phyloP scores from a whole-genome alignment of 352 stramenopile genomes.

The Elongisporangium senticosum region DNA sequence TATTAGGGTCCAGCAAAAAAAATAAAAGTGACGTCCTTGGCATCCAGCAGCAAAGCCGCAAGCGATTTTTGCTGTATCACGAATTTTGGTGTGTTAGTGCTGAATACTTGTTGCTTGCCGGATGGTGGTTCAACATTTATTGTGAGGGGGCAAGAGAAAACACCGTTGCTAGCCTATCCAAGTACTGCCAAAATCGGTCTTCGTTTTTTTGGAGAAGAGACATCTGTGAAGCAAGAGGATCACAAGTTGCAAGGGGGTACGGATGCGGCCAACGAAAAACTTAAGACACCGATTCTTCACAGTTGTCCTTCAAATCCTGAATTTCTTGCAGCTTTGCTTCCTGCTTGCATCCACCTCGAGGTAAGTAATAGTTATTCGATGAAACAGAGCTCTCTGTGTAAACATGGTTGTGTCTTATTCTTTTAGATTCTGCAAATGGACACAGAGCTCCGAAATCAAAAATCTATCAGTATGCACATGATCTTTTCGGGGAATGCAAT shows the following conservation, averaged over 20 bases:
- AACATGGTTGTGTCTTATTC: not conserved
- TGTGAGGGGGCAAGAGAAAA: constrained; percentile 23
- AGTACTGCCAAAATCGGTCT: constrained; percentile 29
- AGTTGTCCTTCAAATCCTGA: constrained; percentile 25
- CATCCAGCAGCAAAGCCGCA: constrained; percentile 22
- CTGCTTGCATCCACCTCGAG: constrained; percentile 49
- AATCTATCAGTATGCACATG: constrained; percentile 48
- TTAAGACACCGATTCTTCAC: constrained; percentile 26
- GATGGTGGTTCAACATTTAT: constrained; percentile 30
- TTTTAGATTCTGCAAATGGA: constrained; percentile 60
- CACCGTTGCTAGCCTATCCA: constrained; percentile 42
- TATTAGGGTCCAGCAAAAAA: constrained; percentile 26
- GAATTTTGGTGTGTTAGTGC: constrained; percentile 43
- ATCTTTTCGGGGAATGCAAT: constrained; percentile 59
- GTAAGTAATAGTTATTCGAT: constrained; percentile 12
- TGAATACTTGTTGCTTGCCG: constrained; percentile 32
- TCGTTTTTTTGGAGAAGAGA: constrained; percentile 46
- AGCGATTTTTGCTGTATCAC: constrained; percentile 50
- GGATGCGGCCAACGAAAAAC: constrained; percentile 35
- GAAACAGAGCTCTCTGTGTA: not conserved
- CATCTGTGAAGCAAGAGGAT: constrained; percentile 45
- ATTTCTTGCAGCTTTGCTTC: constrained; percentile 42
- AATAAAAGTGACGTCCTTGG: constrained; percentile 45
- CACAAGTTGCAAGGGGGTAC: constrained; percentile 39
- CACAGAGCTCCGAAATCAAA: constrained; percentile 58